Base-by-base conservation (phyloP, 106 monocot species). In the Dendrobium catenatum region DNA sequence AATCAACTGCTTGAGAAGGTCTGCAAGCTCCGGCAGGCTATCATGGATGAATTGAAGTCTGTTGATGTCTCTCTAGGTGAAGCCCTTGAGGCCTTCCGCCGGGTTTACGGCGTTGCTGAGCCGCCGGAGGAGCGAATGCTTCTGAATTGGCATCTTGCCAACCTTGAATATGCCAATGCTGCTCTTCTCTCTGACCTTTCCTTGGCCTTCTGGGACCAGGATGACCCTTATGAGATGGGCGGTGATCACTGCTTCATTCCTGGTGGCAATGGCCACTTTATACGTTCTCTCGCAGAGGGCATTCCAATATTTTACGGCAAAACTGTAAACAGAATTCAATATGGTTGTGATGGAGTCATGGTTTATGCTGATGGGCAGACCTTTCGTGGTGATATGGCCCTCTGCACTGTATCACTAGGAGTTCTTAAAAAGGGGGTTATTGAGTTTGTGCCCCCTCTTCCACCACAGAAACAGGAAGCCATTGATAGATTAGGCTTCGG, bases 171-270 rank as follows among this genome's bases (percentile, higher is more conserved):
- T 78, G 99, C 99, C 19, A 99, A 99, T 85, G 99, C 99, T 1
- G 85, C 99, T 4, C 78, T 73, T 73, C 85, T 99, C 6, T 90
- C 93, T 0, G 91, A 95, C 55, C 89, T 99, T 1, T 99, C 99
- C 2, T 93, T 99, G 99, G 93, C 90, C 8, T 95, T 83, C 77
- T 99, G 99, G 99, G 99, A 99, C 49, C 99, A 99, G 90, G 99
- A 99, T 49, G 99, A 99, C 58, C 99, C 99, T 13, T 95, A 95
- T 77, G 99, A 99, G 86, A 99, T 99, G 99, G 99, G 95, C 2
- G 95, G 95, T 4, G 99, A 99, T 75, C 99, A 99, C 73, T 99
- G 99, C 77, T 99, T 99, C 77, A 95, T 99, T 24, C 99, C 99
- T 6, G 95, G 99, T 2, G 99, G 99, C 16, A 99, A 99, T 80